These are phyloP conservation scores for Botrytis deweyae DNA, from an alignment of 2,329 filamentous ascomycete species.

Conservation along the genomic window DNA sequence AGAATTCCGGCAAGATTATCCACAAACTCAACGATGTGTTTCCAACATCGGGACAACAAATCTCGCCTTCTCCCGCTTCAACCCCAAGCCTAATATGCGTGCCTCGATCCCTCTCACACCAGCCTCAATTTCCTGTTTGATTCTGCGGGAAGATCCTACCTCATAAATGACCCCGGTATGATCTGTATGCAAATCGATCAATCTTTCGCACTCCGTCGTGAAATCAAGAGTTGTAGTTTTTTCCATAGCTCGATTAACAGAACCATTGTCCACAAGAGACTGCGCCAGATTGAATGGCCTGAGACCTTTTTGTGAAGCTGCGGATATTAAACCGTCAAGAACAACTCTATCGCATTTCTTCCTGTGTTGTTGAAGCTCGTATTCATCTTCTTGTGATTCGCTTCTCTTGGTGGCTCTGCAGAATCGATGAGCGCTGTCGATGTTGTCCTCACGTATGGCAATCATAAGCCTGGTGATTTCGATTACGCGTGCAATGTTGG, in stretches of 20 bases:
- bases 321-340: neutral
- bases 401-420: neutral
- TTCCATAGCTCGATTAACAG: neutral
- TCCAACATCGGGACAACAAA: neutral
- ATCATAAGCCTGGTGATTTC: neutral
- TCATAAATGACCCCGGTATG: neutral
- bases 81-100: neutral
- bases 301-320: neutral
- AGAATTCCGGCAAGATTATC: rapidly evolving
- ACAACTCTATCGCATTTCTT: neutral
- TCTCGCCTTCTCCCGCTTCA: neutral
- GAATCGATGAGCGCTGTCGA: neutral
- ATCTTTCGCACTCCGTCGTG: neutral
- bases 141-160: neutral
- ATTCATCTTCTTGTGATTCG: neutral
- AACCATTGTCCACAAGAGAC: neutral
- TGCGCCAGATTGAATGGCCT: neutral
- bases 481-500: neutral
- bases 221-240: neutral
- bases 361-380: neutral
- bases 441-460: neutral
- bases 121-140: neutral
- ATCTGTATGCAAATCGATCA: neutral
- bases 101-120: neutral
- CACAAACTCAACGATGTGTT: neutral